Evolutionary conservation across 176 grass and related monocot genomes (phyloP).

Genomic region (Saccharum officinarum): DNA sequence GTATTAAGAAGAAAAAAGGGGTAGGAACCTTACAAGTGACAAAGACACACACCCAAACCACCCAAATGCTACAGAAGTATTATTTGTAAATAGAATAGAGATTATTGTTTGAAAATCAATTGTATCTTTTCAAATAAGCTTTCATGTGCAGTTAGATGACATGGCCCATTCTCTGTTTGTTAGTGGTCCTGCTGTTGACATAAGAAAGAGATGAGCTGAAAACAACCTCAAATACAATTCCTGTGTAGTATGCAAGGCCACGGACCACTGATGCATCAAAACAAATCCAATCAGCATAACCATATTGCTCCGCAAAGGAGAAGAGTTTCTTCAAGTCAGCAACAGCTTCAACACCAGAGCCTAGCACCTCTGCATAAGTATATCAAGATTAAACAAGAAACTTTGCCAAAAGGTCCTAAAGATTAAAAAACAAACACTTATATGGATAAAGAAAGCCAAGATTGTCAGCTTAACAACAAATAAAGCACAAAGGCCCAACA

Average conservation of each 20-base stretch:
- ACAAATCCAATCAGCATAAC: constrained; percentile 87
- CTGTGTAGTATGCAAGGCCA: constrained; percentile 98
- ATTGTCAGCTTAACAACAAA: not conserved
- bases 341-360: constrained; percentile 71
- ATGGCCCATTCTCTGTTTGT: not conserved
- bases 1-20: not conserved
- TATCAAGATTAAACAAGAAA: constrained; percentile 15
- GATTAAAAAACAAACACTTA: not conserved
- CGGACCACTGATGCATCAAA: constrained; percentile 92
- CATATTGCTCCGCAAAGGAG: constrained; percentile 80
- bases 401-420: constrained; percentile 10
- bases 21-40: not conserved
- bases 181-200: not conserved
- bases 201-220: not conserved
- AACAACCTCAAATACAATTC: constrained; percentile 87
- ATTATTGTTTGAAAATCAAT: not conserved
- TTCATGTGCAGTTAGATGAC: not conserved
- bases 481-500: not conserved
- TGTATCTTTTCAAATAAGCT: not conserved
- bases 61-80: not conserved
- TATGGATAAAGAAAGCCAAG: not conserved
- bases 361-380: constrained; percentile 62
- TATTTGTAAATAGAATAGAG: not conserved
- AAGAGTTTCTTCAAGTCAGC: constrained; percentile 84
- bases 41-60: not conserved